These are phyloP conservation scores for Arctium minus DNA, from an alignment of 129 eudicot species.

Conservation along the genomic window DNA sequence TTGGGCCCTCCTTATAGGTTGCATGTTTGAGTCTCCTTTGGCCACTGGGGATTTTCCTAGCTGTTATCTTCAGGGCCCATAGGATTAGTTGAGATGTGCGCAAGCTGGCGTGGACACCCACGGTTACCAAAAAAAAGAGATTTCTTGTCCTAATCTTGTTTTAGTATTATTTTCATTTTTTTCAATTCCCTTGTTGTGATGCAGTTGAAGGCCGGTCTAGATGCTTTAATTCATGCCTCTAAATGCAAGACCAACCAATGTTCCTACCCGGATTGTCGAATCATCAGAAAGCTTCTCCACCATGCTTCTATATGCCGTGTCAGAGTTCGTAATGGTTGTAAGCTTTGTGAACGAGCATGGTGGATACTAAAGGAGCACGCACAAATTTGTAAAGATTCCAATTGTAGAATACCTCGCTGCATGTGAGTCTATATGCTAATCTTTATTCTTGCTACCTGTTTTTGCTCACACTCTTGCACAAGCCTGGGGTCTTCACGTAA, in stretches of 20 bases:
- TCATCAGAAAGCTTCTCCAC: conserved; percentile 23
- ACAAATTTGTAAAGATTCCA: conserved; percentile 21
- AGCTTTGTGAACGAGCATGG: conserved; percentile 25
- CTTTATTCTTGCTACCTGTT: no score
- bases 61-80: background rate
- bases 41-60: background rate
- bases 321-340: conserved; percentile 28
- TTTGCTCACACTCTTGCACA: no score
- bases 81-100: background rate
- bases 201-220: conserved; percentile 22
- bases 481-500: no score
- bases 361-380: conserved; percentile 28
- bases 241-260: conserved; percentile 26
- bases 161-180: background rate
- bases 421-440: conserved; percentile 22
- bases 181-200: background rate
- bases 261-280: conserved; percentile 22
- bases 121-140: background rate
- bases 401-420: conserved; percentile 48
- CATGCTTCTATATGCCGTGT: conserved; percentile 24
- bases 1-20: no score
- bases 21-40: background rate
- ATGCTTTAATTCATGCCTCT: conserved; percentile 29
- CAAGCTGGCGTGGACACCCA: background rate
- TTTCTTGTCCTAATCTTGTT: background rate